These are phyloP conservation scores for Acanthamoeba healyi DNA, from an alignment of 208 protist genomes.

Conservation along the genomic window DNA sequence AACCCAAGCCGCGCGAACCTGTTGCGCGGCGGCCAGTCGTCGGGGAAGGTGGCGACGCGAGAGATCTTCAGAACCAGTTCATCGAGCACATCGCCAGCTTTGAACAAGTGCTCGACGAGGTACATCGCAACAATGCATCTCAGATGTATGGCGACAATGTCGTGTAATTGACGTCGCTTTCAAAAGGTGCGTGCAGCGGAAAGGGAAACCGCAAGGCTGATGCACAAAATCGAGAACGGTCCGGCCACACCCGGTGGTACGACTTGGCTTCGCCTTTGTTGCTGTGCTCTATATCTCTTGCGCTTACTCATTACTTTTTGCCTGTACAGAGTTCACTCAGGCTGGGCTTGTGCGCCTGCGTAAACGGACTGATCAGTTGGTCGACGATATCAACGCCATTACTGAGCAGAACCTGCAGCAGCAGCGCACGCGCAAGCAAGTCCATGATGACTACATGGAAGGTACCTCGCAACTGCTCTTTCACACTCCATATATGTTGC, in stretches of 20 bases:
- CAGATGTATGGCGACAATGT: not conserved
- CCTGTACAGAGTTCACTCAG: not conserved
- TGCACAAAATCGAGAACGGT: not conserved
- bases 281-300: not conserved
- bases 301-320: not conserved
- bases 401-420: constrained; percentile 13
- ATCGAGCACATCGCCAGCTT: constrained; percentile 60
- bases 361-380: not conserved
- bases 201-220: not conserved
- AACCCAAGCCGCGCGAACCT: constrained; percentile 19
- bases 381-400: constrained; percentile 21
- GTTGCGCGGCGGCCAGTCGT: not conserved
- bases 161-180: too few relatives aligned
- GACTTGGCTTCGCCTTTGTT: not conserved
- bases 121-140: not conserved
- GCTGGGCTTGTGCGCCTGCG: not conserved
- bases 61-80: constrained; percentile 47
- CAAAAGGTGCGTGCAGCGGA: not conserved
- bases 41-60: not conserved
- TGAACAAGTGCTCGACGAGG: constrained; percentile 29
- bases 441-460: constrained; percentile 58
- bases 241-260: constrained; percentile 4
- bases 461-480: not conserved
- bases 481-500: not conserved
- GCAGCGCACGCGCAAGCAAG: not conserved